Evolutionary conservation across 2,329 filamentous ascomycete species (phyloP).

Genomic region (Alternaria viburni): DNA sequence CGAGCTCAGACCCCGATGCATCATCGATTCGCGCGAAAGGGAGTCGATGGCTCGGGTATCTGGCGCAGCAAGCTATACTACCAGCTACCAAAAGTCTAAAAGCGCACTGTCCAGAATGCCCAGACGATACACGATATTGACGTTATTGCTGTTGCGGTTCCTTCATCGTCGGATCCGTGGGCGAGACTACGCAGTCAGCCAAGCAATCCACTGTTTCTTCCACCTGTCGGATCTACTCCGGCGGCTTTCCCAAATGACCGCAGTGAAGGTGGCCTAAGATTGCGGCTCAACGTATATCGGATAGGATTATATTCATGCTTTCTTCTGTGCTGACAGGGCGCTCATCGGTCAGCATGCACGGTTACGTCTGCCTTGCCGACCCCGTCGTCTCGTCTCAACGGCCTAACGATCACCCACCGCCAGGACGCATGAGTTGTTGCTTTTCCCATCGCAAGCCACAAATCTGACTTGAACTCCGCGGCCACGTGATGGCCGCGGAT

Average conservation of each 20-base stretch:
- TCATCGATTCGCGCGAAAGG: slow-evolving; percentile 6
- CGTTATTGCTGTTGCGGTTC: neutral
- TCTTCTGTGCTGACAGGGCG: slow-evolving; percentile 2
- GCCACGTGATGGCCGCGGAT: neutral
- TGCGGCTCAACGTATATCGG: slow-evolving; percentile 6
- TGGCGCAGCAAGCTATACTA: neutral
- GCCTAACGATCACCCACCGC: neutral
- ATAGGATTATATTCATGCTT: neutral
- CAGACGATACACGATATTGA: neutral
- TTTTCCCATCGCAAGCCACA: neutral
- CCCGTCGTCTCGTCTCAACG: neutral
- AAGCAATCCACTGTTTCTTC: neutral
- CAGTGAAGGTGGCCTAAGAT: neutral
- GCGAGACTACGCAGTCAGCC: neutral
- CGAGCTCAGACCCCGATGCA: slow-evolving; percentile 11
- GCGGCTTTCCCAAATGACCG: neutral
- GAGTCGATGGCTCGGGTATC: neutral
- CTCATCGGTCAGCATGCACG: neutral
- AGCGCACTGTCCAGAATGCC: neutral
- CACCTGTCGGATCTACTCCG: slow-evolving; percentile 10
- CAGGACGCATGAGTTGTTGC: neutral
- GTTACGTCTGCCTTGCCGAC: neutral
- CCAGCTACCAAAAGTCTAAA: neutral
- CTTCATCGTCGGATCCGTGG: neutral
- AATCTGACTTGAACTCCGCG: neutral